These are phyloP conservation scores for Stipa capillata DNA, from an alignment of 176 grass and related monocot genomes.

Conservation along the genomic window DNA sequence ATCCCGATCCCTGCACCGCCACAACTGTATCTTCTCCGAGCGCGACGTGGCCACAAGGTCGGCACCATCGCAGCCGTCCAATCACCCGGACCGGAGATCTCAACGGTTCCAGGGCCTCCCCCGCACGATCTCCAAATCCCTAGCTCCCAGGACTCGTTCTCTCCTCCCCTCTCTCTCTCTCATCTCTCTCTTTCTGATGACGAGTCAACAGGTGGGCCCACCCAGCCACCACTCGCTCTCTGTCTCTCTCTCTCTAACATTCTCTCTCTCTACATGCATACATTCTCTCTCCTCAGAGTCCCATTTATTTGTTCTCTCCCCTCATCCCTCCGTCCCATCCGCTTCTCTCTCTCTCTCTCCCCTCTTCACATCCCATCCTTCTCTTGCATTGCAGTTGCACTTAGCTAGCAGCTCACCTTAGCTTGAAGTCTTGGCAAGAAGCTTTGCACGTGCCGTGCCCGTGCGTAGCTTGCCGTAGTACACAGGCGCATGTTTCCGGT, in stretches of 20 bases:
- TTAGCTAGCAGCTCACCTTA: neutral
- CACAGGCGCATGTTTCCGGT: slow-evolving; percentile 36
- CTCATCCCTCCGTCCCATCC: slow-evolving; percentile 15
- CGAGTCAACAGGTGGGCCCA: slow-evolving; percentile 43
- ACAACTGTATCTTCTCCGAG: slow-evolving; percentile 10
- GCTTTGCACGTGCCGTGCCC: no score
- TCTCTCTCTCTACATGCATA: neutral
- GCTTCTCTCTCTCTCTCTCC: neutral
- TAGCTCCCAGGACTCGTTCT: slow-evolving; percentile 5
- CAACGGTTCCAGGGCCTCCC: neutral
- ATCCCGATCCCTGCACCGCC: slow-evolving; percentile 14
- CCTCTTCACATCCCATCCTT: neutral
- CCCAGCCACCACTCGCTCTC: neutral
- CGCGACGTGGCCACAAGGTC: slow-evolving; percentile 29
- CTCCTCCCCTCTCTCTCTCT: neutral
- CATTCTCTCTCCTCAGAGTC: neutral
- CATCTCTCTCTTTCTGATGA: neutral
- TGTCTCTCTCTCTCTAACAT: neutral
- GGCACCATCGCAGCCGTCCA: slow-evolving; percentile 51
- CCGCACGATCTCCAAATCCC: neutral
- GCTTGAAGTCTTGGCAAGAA: neutral
- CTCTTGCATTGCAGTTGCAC: neutral
- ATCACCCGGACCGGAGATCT: neutral
- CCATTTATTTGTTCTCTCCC: slow-evolving; percentile 12
- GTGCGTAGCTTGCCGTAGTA: no score